Percentiles rank a stretch among this genome's conserved stretches.
phyloP scores from a whole-genome alignment of 108 stramenopile species.

The Pseudonitzschia multiseries region DNA sequence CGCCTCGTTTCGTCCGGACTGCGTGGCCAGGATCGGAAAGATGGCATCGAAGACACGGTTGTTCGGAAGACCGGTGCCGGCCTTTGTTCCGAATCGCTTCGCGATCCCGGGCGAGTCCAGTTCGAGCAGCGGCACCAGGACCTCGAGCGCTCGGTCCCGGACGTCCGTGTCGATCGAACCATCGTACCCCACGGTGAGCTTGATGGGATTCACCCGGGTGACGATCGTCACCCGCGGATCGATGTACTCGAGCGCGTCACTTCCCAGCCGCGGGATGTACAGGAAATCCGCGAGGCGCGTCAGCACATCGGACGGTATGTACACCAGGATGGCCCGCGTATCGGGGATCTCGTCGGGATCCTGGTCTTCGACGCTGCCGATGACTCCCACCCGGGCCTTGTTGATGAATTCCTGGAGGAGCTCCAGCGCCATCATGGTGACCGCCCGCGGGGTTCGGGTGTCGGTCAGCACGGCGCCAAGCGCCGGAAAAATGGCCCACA shows the following conservation, averaged over 20 bases:
- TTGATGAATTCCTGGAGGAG: slow-evolving; percentile 51
- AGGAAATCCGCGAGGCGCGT: slow-evolving; percentile 64
- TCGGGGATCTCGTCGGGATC: slow-evolving; percentile 40
- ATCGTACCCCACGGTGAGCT: slow-evolving; percentile 69
- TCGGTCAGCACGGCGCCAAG: slow-evolving; percentile 36
- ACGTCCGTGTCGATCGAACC: slow-evolving; percentile 75
- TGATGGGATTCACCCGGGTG: slow-evolving; percentile 57
- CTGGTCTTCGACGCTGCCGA: slow-evolving; percentile 34
- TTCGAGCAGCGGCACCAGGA: slow-evolving; percentile 70
- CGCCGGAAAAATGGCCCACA: slow-evolving; percentile 55
- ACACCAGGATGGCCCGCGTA: slow-evolving; percentile 56
- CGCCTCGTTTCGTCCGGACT: slow-evolving; percentile 69
- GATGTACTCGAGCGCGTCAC: slow-evolving; percentile 75
- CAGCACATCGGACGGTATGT: slow-evolving; percentile 59
- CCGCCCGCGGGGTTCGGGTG: slow-evolving; percentile 32
- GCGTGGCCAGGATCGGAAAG: slow-evolving; percentile 64
- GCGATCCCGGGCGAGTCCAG: slow-evolving; percentile 59
- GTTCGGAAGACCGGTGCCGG: slow-evolving; percentile 14
- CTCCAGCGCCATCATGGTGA: slow-evolving; percentile 45
- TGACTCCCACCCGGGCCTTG: slow-evolving; percentile 35
- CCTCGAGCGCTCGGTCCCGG: slow-evolving; percentile 76
- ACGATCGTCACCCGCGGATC: slow-evolving; percentile 75
- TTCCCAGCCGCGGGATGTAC: slow-evolving; percentile 72
- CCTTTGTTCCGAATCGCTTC: slow-evolving; percentile 41
- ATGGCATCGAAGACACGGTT: slow-evolving; percentile 67